Conservation (phyloP, 129 eudicot species). For the Gnaphalium uliginosum region DNA sequence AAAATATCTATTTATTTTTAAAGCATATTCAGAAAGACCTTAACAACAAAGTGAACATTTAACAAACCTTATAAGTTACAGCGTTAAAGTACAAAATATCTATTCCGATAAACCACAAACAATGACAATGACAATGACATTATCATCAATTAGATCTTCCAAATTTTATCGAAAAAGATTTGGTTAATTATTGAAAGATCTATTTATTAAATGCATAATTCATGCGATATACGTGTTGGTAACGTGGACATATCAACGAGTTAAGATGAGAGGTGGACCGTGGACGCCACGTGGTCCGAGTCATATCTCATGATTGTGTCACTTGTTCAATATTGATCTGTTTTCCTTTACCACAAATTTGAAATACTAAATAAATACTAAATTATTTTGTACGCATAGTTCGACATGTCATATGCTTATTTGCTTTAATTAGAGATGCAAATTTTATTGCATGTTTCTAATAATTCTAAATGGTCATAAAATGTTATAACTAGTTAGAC, state of each 20-base stretch:
- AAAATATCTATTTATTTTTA: too few species aligned
- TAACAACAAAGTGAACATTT: too few species aligned
- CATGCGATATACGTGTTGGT: slow-evolving; percentile 5
- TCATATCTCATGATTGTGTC: too few species aligned
- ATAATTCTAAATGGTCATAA: not conserved
- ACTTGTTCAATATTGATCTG: too few species aligned
- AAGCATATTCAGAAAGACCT: too few species aligned
- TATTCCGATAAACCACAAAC: not conserved
- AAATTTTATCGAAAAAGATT: slow-evolving; percentile 8
- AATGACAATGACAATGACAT: too few species aligned
- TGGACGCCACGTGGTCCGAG: too few species aligned
- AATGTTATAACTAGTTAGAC: not conserved
- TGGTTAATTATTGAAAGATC: not conserved
- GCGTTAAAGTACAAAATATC: not conserved
- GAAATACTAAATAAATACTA: too few species aligned
- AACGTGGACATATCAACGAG: not conserved
- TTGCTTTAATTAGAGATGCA: not conserved
- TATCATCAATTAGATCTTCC: too few species aligned
- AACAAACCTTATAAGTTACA: not conserved
- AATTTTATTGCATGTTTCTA: not conserved
- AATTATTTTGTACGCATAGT: not conserved
- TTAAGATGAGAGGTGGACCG: too few species aligned
- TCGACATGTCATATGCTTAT: not conserved
- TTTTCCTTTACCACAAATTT: too few species aligned
- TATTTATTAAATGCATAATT: slow-evolving; percentile 16